A percentile compares a stretch with the other conserved stretches of the same genome.
These are phyloP conservation scores for Nemania serpens DNA, from an alignment of 2,329 filamentous ascomycete genomes.

Conservation along the genomic window DNA sequence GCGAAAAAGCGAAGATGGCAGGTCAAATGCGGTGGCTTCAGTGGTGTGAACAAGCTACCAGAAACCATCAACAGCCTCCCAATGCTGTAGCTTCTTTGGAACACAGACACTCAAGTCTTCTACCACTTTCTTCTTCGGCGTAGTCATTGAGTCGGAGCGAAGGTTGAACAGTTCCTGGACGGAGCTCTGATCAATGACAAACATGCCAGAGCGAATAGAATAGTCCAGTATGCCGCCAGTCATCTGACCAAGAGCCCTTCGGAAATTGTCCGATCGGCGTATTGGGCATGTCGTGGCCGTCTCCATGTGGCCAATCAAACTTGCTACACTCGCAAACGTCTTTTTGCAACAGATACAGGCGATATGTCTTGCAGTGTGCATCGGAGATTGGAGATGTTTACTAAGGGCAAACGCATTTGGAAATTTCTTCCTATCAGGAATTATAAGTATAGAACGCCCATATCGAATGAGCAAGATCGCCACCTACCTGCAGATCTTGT, in stretches of 20 bases:
- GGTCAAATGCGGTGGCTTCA: neutral
- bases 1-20: neutral
- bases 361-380: conserved; percentile 45
- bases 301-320: conserved; percentile 56
- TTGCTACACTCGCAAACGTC: conserved; percentile 47
- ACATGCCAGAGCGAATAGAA: conserved; percentile 16
- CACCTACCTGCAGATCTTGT: conserved; percentile 26
- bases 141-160: neutral
- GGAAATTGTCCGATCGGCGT: conserved; percentile 24
- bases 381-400: conserved; percentile 50
- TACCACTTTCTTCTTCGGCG: conserved; percentile 3
- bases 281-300: conserved; percentile 38
- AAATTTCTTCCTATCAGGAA: conserved; percentile 47
- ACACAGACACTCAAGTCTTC: neutral
- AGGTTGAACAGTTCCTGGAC: conserved; percentile 14
- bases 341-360: conserved; percentile 52
- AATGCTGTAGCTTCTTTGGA: neutral
- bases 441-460: conserved; percentile 21
- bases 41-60: neutral
- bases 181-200: conserved; percentile 27
- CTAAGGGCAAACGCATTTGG: conserved; percentile 41
- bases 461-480: neutral
- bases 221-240: conserved; percentile 32
- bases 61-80: neutral
- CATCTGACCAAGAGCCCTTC: conserved; percentile 22